Conservation (phyloP, 345 rosid genomes). For the Brassica incana region DNA sequence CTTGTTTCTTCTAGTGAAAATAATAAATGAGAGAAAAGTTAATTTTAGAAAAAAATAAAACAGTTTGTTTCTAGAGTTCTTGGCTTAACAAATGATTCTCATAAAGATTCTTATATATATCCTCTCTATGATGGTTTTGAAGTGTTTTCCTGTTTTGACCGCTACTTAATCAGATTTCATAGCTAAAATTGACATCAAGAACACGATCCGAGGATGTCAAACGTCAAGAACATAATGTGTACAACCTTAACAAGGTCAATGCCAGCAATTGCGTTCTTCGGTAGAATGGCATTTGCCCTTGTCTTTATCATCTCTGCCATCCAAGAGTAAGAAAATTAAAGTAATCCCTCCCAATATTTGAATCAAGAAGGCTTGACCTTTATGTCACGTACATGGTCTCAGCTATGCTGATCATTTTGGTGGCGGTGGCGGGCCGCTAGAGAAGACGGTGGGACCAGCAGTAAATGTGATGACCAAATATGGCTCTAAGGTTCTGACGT, state of each 20-base stretch:
- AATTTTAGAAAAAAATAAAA: neutral
- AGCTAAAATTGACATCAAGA: constrained; percentile 11
- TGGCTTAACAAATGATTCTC: neutral
- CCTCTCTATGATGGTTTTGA: neutral
- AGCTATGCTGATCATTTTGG: constrained; percentile 41
- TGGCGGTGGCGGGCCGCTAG: constrained; percentile 37
- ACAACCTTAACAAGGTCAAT: constrained; percentile 30
- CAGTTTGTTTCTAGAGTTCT: neutral
- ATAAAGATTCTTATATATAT: constrained; percentile 5
- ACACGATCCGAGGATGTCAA: neutral
- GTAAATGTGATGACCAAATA: constrained; percentile 26
- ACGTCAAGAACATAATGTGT: constrained; percentile 23
- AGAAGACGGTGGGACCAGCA: constrained; percentile 34
- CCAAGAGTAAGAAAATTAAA: constrained; percentile 32
- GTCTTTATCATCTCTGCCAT: constrained; percentile 37
- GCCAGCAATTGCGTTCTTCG: constrained; percentile 39
- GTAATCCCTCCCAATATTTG: neutral
- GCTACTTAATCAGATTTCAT: neutral
- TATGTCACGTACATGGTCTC: neutral
- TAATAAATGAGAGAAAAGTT: neutral
- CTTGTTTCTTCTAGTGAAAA: constrained; percentile 1
- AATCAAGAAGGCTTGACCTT: neutral
- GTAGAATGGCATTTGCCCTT: constrained; percentile 35
- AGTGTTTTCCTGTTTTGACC: neutral
- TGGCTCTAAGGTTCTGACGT: constrained; percentile 38